Evolutionary conservation across 164 flowering plant species (phyloP), one percentile per base, ranked within the genome.

Genomic region (Berberis thunbergii): DNA sequence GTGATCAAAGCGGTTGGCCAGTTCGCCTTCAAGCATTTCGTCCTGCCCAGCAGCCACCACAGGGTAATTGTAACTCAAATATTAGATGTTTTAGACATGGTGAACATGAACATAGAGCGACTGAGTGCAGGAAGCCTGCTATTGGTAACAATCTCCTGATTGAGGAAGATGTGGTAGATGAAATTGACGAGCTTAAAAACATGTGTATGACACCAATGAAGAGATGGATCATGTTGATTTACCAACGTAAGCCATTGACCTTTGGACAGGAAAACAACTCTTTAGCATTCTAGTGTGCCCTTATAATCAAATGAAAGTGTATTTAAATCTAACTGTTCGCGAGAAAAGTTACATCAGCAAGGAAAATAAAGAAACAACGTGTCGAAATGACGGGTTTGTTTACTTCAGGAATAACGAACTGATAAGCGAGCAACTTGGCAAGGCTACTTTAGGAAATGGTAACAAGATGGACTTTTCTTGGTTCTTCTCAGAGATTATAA

Each of bases 191-290:
- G 26, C 26, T 26, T 26, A 26, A 26, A 26, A 26, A 26, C 26
- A 26, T 26, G 26, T 26, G 26, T 26, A 26, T 26, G 26, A 26
- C 26, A 26, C 26, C 26, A 0, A 26, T 26, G 26, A 26, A 26
- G 26, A 26, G 26, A 26, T 26, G 26, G 26, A 26, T 26, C 26
- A 26, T 26, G 26, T 26, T 26, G 26, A 26, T 26, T 26, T 26
- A 0, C 26, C 26, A 26, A 26, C 26, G 26, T 26, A 26, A 95
- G 99, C 97, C 99, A 65, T 91, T 41, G 97, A 91, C 71, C 91
- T 95, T 45, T 91, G 99, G 99, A 89, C 93, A 46, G 97, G 99
- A 41, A 95, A 95, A 69, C 97, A 95, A 69, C 72, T 95, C 57
- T 89, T 95, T 72, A 82, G 78, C 72, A 83, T 95, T 59, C 77